These are phyloP conservation scores for Aegilops tauschii DNA, from an alignment of 176 grass and related monocot genomes.

Conservation along the genomic window DNA sequence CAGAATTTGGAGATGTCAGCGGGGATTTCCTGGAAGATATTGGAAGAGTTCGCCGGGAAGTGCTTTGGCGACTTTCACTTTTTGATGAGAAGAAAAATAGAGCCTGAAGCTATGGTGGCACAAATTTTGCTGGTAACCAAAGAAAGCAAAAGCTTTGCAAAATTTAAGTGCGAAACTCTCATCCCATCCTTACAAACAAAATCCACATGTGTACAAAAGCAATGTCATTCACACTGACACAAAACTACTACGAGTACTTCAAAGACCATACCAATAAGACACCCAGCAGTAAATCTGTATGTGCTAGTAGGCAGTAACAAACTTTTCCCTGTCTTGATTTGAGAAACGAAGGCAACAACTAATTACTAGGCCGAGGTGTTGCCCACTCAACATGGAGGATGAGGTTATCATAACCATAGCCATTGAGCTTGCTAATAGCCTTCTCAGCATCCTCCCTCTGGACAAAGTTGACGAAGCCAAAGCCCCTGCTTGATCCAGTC, in stretches of 20 bases:
- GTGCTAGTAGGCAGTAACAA: too few relatives aligned
- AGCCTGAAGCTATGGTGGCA: constrained; percentile 29
- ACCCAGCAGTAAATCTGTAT: too few relatives aligned
- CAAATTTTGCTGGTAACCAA: neutral
- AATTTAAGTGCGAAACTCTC: neutral
- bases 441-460: constrained; percentile 68
- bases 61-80: constrained; percentile 70
- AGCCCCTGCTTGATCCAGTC: constrained; percentile 64
- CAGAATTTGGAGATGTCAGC: constrained; percentile 84
- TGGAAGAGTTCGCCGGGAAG: constrained; percentile 74
- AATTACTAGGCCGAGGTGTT: constrained; percentile 68
- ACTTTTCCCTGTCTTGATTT: too few relatives aligned
- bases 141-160: neutral
- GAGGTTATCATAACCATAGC: constrained; percentile 89
- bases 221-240: too few relatives aligned
- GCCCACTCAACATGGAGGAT: constrained; percentile 91
- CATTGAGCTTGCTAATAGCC: constrained; percentile 87
- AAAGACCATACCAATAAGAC: too few relatives aligned
- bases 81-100: constrained; percentile 72
- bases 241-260: too few relatives aligned
- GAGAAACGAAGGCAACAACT: neutral
- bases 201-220: too few relatives aligned
- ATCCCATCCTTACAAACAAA: neutral
- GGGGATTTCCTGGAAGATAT: constrained; percentile 89
- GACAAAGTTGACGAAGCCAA: constrained; percentile 82